Percentiles rank a stretch among this genome's conserved stretches.
Conservation (phyloP, 257 asterid species). For the Solanum microdontum region DNA sequence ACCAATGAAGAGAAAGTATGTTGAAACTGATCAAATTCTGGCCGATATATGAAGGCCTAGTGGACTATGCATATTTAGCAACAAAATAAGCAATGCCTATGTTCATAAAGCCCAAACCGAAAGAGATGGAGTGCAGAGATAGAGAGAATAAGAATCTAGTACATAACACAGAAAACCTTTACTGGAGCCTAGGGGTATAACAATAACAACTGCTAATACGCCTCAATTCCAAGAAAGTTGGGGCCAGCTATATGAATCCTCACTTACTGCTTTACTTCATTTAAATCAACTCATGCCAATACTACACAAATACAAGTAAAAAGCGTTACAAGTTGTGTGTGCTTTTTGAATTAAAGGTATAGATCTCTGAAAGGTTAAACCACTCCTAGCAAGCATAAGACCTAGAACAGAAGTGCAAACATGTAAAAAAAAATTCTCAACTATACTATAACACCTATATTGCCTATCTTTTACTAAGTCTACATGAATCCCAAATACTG, state of each 20-base stretch:
- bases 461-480: background rate
- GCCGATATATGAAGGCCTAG: background rate
- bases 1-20: background rate
- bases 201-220: background rate
- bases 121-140: background rate
- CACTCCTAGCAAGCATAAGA: background rate
- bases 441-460: background rate
- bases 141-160: background rate
- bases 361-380: background rate
- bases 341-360: background rate
- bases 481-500: background rate
- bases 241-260: background rate
- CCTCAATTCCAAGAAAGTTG: background rate
- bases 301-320: background rate
- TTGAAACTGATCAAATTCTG: background rate
- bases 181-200: background rate
- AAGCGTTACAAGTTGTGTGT: background rate
- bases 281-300: background rate
- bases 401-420: background rate
- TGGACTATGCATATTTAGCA: background rate
- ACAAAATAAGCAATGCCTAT: background rate
- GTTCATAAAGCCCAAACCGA: background rate
- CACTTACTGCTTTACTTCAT: background rate
- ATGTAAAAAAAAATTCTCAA: background rate
- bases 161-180: background rate